Evolutionary conservation across 1,139 yeast species (phyloP), one percentile per base, ranked within the genome.

Genomic region (Saccharomycopsis crataegensis): DNA sequence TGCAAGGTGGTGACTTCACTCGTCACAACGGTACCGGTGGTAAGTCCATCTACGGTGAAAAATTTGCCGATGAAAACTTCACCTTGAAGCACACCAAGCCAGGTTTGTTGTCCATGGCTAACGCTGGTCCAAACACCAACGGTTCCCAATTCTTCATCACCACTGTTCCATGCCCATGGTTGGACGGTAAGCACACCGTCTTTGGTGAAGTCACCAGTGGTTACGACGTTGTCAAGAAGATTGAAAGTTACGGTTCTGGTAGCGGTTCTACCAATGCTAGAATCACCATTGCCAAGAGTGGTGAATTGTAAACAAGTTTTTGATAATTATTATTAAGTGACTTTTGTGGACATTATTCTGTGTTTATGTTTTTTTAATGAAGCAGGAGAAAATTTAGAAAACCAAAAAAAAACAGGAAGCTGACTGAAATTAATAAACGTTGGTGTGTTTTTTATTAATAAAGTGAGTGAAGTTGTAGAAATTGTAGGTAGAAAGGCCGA

Each of bases 1-100:
- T 87, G 64, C 98, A 90, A 72, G 97, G 97, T 68, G 99, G 99
- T 65, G 99, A 93, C 67, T 91, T 91, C 73, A 90, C 97, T 50
- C 82, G 81, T 60, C 88, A 85, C 34, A 74, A 86, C 62, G 98
- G 98, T 41, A 86, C 93, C 43, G 98, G 98, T 48, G 98, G 98
- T 55, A 95, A 86, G 69, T 86, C 96, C 44, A 91, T 90, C 62
- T 93, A 91, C 67, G 98, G 98, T 22, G 96, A 87, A 63, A 90
- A 88, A 69, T 93, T 93, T 66, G 94, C 86, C 65, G 99, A 93
- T 67, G 99, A 93, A 71, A 86, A 86, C 70, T 91, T 93, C 69
- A 70, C 75, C 57, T 69, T 79, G 61, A 77, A 76, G 61, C 98
- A 93, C 67, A 90, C 83, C 62, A 77, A 78, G 64, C 97, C 98